Conservation (phyloP, 2,329 filamentous ascomycete genomes). For the Ophiocordyceps camponoti-rufipedis region DNA sequence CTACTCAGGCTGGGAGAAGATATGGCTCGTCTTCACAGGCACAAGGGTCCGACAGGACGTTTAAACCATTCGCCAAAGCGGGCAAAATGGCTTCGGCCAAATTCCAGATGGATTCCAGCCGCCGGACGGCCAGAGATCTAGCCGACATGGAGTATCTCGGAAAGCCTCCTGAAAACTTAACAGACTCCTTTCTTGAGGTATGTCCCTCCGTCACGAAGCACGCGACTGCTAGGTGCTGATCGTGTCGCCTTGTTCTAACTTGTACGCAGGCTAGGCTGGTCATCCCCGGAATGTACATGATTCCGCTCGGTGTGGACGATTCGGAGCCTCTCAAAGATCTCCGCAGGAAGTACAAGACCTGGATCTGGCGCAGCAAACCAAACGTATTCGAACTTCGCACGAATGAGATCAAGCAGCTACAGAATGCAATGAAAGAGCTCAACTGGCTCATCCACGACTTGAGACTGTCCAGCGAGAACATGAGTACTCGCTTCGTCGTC, state of each 20-base stretch:
- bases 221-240: background rate
- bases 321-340: conserved; percentile 9
- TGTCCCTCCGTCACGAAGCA: background rate
- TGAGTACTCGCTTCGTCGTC: conserved; percentile 9
- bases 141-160: background rate
- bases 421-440: conserved; percentile 10
- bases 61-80: background rate
- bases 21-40: background rate
- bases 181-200: background rate
- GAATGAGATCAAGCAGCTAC: conserved; percentile 7
- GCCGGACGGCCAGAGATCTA: background rate
- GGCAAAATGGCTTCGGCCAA: background rate
- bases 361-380: conserved; percentile 10
- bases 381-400: conserved; percentile 11
- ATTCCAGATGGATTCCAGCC: background rate
- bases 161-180: background rate
- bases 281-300: conserved; percentile 10
- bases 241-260: conserved; percentile 1
- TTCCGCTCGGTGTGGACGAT: conserved; percentile 9
- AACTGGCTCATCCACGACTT: conserved; percentile 16
- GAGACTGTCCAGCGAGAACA: conserved; percentile 9
- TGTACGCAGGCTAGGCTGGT: conserved; percentile 9
- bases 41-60: background rate
- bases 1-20: background rate
- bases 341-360: conserved; percentile 11